These are phyloP conservation scores for Histomonas meleagridis DNA, from an alignment of 208 protist species.

Conservation along the genomic window DNA sequence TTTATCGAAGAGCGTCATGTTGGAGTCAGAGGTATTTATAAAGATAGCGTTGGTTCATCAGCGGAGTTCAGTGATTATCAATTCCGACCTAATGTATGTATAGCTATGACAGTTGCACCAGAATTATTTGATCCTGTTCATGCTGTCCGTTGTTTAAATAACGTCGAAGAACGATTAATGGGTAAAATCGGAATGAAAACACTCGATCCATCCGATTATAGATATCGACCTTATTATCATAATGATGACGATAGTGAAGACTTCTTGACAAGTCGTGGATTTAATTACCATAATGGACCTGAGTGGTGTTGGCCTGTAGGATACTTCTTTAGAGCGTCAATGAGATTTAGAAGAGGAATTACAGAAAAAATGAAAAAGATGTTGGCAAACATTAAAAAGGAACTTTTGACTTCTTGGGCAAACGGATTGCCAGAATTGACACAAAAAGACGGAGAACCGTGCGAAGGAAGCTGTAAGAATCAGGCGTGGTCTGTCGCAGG, in stretches of 20 bases:
- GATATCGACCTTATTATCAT: neutral
- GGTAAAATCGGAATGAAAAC: conserved; percentile 25
- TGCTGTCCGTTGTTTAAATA: neutral
- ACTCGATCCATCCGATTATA: neutral
- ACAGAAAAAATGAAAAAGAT: neutral
- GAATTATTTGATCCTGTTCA: neutral
- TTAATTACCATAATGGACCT: neutral
- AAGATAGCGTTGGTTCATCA: neutral
- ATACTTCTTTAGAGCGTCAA: neutral
- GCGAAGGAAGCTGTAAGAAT: neutral
- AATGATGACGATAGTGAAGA: neutral
- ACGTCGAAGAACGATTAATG: neutral
- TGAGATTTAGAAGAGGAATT: neutral
- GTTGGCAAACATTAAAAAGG: neutral
- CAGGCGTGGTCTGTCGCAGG: neutral
- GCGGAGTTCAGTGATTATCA: neutral
- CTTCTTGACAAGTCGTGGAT: neutral
- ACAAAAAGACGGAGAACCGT: neutral
- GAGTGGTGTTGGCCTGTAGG: neutral
- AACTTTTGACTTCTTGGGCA: neutral
- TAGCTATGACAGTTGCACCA: neutral
- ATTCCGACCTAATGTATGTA: neutral
- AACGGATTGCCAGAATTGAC: neutral
- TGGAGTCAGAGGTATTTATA: neutral
- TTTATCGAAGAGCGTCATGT: neutral